Evolutionary conservation across 1,284 basidiomycete species (phyloP).

Genomic region (Papiliotrema fonsecae): DNA sequence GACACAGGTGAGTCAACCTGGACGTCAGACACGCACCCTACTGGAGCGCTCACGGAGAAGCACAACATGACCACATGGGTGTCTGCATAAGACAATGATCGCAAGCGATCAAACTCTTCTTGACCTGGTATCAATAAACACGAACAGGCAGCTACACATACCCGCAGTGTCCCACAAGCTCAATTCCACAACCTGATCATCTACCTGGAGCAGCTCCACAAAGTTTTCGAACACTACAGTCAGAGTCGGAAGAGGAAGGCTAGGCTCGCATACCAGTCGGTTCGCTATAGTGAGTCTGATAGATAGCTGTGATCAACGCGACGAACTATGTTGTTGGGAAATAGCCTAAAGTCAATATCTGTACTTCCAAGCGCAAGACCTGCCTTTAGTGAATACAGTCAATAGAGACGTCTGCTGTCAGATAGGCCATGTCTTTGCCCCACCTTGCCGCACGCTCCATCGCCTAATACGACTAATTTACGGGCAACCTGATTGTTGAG

Average conservation of each 20-base stretch:
- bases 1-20: slow-evolving; percentile 87
- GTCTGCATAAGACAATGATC: slow-evolving; percentile 88
- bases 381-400: slow-evolving; percentile 48
- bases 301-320: neutral
- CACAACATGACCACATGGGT: slow-evolving; percentile 93
- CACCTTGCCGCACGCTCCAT: slow-evolving; percentile 78
- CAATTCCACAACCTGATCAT: slow-evolving; percentile 78
- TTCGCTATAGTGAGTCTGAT: slow-evolving; percentile 55
- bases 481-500: slow-evolving; percentile 55
- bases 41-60: slow-evolving; percentile 64
- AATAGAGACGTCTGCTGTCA: slow-evolving; percentile 64
- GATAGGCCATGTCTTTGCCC: no score
- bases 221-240: slow-evolving; percentile 78
- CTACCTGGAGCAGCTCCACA: slow-evolving; percentile 75
- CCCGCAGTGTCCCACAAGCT: slow-evolving; percentile 96
- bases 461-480: slow-evolving; percentile 79
- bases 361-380: neutral
- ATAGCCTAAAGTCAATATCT: slow-evolving; percentile 1
- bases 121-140: slow-evolving; percentile 59
- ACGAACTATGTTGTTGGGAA: slow-evolving; percentile 39
- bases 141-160: slow-evolving; percentile 44
- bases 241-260: neutral
- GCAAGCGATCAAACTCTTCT: slow-evolving; percentile 89
- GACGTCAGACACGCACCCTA: neutral
- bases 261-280: slow-evolving; percentile 57